phyloP scores from a whole-genome alignment of 805 yeast genomes.

The Candida endomychidarum region DNA sequence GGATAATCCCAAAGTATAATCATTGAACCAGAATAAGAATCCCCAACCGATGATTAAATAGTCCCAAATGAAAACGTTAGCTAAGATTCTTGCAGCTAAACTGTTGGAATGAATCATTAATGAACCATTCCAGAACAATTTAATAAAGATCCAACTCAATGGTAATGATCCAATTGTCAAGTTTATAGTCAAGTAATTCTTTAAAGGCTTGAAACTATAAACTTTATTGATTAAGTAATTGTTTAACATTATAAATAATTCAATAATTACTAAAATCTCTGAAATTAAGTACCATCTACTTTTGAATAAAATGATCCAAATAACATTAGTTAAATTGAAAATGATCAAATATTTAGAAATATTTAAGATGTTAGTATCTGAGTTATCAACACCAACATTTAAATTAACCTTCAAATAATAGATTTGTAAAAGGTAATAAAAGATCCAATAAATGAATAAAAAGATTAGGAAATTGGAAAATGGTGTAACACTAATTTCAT shows the following conservation, averaged over 20 bases:
- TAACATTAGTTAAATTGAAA: conserved; percentile 58
- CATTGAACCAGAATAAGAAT: conserved; percentile 58
- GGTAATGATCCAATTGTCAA: conserved; percentile 69
- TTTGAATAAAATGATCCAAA: conserved; percentile 66
- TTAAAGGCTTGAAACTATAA: conserved; percentile 50
- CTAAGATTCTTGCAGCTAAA: conserved; percentile 63
- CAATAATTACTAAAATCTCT: conserved; percentile 57
- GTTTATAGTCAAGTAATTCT: conserved; percentile 60
- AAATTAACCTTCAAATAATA: conserved; percentile 34
- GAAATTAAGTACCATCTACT: conserved; percentile 56
- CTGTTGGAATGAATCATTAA: conserved; percentile 62
- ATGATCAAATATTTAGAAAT: conserved; percentile 51
- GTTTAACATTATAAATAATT: conserved; percentile 57
- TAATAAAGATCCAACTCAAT: conserved; percentile 69
- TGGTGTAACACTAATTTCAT: conserved; percentile 63
- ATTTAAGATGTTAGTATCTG: conserved; percentile 13
- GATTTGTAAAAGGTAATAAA: conserved; percentile 53
- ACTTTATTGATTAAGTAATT: conserved; percentile 63
- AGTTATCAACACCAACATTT: conserved; percentile 15
- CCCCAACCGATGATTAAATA: conserved; percentile 64
- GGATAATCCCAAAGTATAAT: conserved; percentile 68
- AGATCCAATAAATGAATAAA: conserved; percentile 56
- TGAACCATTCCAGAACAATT: conserved; percentile 85
- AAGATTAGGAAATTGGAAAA: conserved; percentile 59
- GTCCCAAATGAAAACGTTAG: conserved; percentile 77